A percentile compares a stretch with the other conserved stretches of the same genome.
phyloP scores from a whole-genome alignment of 495 filamentous ascomycete genomes.

The Cudoniella acicularis region DNA sequence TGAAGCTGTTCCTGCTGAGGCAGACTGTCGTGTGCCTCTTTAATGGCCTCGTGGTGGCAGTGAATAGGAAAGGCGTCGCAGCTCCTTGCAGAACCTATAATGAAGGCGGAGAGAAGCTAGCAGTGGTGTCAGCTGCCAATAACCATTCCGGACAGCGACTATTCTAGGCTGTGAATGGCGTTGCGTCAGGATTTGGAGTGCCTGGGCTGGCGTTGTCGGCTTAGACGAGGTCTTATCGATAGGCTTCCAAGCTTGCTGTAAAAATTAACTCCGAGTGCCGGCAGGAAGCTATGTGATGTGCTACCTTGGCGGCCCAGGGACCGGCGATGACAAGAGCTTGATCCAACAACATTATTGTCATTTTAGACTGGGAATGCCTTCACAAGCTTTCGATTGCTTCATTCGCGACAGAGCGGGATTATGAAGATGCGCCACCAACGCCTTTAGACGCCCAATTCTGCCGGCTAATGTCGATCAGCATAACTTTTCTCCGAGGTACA shows the following conservation, averaged over 20 bases:
- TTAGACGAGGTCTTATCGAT: background rate
- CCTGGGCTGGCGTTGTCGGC: background rate
- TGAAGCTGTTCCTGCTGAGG: background rate
- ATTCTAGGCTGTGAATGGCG: background rate
- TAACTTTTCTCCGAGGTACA: background rate
- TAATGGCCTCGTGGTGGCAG: background rate
- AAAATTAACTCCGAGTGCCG: background rate
- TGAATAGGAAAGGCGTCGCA: background rate
- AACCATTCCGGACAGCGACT: background rate
- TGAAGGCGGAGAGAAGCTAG: background rate
- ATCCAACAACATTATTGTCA: slow-evolving; percentile 8
- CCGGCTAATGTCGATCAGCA: slow-evolving; percentile 3
- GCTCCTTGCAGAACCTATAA: background rate
- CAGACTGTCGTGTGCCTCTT: slow-evolving; percentile 18
- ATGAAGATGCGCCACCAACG: slow-evolving; percentile 5
- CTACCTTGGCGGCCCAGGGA: background rate
- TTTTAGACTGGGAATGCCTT: background rate
- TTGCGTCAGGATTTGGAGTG: background rate
- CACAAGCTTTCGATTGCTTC: background rate
- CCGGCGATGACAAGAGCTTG: slow-evolving; percentile 15
- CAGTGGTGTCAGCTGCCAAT: background rate
- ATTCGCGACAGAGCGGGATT: background rate
- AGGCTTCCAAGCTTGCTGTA: background rate
- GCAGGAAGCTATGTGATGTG: background rate
- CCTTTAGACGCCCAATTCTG: background rate